Base-by-base conservation (phyloP, 2,329 filamentous ascomycete species). In the Sporothrix phasma region DNA sequence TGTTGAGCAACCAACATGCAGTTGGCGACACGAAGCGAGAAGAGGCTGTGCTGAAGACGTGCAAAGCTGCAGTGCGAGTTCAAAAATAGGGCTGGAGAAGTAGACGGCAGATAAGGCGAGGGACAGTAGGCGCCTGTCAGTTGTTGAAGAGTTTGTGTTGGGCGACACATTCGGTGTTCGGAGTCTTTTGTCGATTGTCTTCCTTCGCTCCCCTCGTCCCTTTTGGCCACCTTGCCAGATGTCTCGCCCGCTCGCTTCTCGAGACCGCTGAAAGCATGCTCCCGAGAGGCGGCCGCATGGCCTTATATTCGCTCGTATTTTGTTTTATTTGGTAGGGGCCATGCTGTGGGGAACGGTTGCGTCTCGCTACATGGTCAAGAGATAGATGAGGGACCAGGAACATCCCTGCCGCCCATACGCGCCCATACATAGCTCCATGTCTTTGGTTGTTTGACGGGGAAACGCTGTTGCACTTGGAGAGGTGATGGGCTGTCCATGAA, bases 221-320 rank as follows among this genome's bases (percentile, higher is more conserved):
- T 22, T 56, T 24, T 56, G 45, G 51, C 15, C 58, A 37, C 43
- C 43, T 45, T 47, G 51, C 47, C 45, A 34, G 11, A 37, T 66
- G 66, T 66, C 65, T 67, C 47, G 66, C 63, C 53, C 54, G 37
- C 65, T 66, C 65, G 66, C 65, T 67, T 66, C 51, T 64, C 64
- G 62, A 65, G 45, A 66, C 66, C 64, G 61, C 64, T 60, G 37
- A 53, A 47, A 34, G 54, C 22, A 63, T 15, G 37, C 54, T 65
- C 34, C 54, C 54, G 56, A 60, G 49, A 46, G 41, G 31, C 15
- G 45, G 45, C 59, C 45, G 59, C 59, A 61, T 47, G 31, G 59
- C 59, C 39, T 61, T 39, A n/a, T 45, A 17, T 6, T 11, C 26
- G 22, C 8, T 34, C 4, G 4, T 34, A 34, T 34, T 34, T 34